Evolutionary conservation across 2,329 filamentous ascomycete genomes (phyloP).

Genomic region (Alternaria ventricosa): DNA sequence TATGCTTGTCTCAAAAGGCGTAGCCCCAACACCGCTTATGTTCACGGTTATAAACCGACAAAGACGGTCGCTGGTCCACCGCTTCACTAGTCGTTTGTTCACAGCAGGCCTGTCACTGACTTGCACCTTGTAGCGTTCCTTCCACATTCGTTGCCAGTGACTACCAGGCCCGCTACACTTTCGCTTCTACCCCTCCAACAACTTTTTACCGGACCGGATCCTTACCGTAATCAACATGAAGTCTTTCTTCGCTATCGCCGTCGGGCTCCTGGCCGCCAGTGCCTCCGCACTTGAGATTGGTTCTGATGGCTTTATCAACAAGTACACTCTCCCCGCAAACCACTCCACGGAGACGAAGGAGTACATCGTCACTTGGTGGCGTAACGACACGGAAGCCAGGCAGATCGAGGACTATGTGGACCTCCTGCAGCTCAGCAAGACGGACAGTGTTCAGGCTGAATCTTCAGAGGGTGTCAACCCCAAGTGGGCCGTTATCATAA

Average conservation of each 20-base stretch:
- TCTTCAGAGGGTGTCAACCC: slow-evolving; percentile 49
- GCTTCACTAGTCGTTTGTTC: slow-evolving; percentile 15
- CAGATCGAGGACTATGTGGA: slow-evolving; percentile 22
- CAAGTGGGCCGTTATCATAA: slow-evolving; percentile 50
- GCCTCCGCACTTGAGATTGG: too few relatives aligned
- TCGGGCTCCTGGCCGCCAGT: slow-evolving; percentile 35
- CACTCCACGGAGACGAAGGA: slow-evolving; percentile 41
- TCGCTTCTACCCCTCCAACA: slow-evolving; percentile 18
- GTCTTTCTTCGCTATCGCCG: slow-evolving; percentile 33
- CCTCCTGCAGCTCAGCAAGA: slow-evolving; percentile 37
- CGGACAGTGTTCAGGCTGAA: slow-evolving; percentile 40
- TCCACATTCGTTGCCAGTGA: slow-evolving; percentile 25
- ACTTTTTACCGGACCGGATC: slow-evolving; percentile 31
- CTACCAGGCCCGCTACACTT: slow-evolving; percentile 22
- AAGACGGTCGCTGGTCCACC: slow-evolving; percentile 14
- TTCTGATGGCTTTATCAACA: slow-evolving; percentile 42
- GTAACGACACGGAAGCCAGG: slow-evolving; percentile 21
- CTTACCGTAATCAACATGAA: slow-evolving; percentile 40
- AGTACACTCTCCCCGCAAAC: slow-evolving; percentile 24
- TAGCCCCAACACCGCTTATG: slow-evolving; percentile 12
- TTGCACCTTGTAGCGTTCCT: slow-evolving; percentile 24
- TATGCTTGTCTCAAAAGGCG: slow-evolving; percentile 19
- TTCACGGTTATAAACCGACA: slow-evolving; percentile 19
- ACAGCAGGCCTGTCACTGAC: slow-evolving; percentile 23
- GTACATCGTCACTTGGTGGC: slow-evolving; percentile 32